phyloP scores from a whole-genome alignment of 1,284 basidiomycete species.

The Cryptococcus depauperatus region DNA sequence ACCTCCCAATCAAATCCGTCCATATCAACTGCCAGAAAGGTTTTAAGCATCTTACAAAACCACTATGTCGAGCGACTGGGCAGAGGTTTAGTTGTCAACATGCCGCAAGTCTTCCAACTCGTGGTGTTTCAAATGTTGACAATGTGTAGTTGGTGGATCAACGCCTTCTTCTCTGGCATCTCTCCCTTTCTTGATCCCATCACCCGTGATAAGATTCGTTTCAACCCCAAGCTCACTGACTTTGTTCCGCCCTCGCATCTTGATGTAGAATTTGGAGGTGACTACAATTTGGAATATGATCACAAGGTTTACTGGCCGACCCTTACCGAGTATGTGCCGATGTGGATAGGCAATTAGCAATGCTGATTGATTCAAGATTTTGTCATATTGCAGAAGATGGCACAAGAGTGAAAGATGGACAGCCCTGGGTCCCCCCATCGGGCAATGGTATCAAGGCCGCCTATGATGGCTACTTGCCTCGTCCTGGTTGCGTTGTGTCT shows the following conservation, averaged over 20 bases:
- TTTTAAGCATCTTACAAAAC: slow-evolving; percentile 74
- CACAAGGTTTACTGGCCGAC: slow-evolving; percentile 69
- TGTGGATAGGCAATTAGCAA: neutral
- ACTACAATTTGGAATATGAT: slow-evolving; percentile 68
- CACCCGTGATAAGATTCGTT: slow-evolving; percentile 85
- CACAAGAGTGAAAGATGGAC: slow-evolving; percentile 31
- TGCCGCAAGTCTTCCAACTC: slow-evolving; percentile 54
- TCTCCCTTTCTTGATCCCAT: slow-evolving; percentile 82
- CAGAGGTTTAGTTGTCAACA: slow-evolving; percentile 73
- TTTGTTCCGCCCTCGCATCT: slow-evolving; percentile 68
- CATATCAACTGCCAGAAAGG: slow-evolving; percentile 66
- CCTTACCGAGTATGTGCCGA: slow-evolving; percentile 54
- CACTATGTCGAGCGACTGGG: slow-evolving; percentile 82
- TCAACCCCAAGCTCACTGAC: slow-evolving; percentile 72
- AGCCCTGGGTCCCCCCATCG: slow-evolving; percentile 29
- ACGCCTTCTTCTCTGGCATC: slow-evolving; percentile 80
- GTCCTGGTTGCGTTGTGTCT: slow-evolving; percentile 15
- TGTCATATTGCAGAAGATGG: slow-evolving; percentile 37
- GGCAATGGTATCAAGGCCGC: slow-evolving; percentile 43
- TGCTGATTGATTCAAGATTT: slow-evolving; percentile 15
- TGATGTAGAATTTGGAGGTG: slow-evolving; percentile 73
- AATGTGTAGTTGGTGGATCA: slow-evolving; percentile 52
- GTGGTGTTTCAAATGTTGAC: neutral
- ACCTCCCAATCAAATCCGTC: slow-evolving; percentile 73
- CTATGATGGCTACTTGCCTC: slow-evolving; percentile 24